Evolutionary conservation across 768 basidiomycete genomes (phyloP).

Genomic region (Strobilomyces echinocephalus): DNA sequence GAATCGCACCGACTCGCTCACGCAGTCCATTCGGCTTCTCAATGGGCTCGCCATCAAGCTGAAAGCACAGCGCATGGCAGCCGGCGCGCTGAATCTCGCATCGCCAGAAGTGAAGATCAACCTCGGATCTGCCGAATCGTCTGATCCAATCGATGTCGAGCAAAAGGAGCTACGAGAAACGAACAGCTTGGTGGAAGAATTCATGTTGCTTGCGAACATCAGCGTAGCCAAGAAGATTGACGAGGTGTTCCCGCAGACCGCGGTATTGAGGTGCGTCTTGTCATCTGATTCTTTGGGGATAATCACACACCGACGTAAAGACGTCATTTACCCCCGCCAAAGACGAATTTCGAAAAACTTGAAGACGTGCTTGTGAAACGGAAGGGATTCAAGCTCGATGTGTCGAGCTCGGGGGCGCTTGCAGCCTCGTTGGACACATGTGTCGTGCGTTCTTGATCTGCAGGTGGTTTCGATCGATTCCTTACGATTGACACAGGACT

Average conservation of each 20-base stretch:
- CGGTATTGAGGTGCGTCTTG: slow-evolving; percentile 67
- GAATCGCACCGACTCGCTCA: slow-evolving; percentile 73
- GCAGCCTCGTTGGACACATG: slow-evolving; percentile 87
- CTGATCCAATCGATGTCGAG: slow-evolving; percentile 95
- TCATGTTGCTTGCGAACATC: slow-evolving; percentile 97
- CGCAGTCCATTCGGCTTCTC: slow-evolving; percentile 80
- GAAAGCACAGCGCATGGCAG: slow-evolving; percentile 81
- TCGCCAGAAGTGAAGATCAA: slow-evolving; percentile 99
- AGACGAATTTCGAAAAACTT: slow-evolving; percentile 90
- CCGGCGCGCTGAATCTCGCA: slow-evolving; percentile 95
- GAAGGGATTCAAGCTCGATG: slow-evolving; percentile 77
- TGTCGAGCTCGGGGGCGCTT: slow-evolving; percentile 85
- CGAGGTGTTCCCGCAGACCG: slow-evolving; percentile 92
- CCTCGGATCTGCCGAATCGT: slow-evolving; percentile 86
- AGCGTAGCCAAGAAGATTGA: slow-evolving; percentile 90
- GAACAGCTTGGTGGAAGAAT: slow-evolving; percentile 96
- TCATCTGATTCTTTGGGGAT: neutral
- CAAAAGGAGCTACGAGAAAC: slow-evolving; percentile 91
- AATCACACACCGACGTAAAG: slow-evolving; percentile 32
- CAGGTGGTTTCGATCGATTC: neutral
- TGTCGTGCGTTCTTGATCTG: slow-evolving; percentile 48
- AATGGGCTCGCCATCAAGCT: slow-evolving; percentile 84
- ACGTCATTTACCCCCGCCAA: slow-evolving; percentile 88
- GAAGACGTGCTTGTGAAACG: slow-evolving; percentile 89
- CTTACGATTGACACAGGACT: slow-evolving; percentile 50